phyloP scores from a whole-genome alignment of 148 eudicot species.

The Spergularia marina region DNA sequence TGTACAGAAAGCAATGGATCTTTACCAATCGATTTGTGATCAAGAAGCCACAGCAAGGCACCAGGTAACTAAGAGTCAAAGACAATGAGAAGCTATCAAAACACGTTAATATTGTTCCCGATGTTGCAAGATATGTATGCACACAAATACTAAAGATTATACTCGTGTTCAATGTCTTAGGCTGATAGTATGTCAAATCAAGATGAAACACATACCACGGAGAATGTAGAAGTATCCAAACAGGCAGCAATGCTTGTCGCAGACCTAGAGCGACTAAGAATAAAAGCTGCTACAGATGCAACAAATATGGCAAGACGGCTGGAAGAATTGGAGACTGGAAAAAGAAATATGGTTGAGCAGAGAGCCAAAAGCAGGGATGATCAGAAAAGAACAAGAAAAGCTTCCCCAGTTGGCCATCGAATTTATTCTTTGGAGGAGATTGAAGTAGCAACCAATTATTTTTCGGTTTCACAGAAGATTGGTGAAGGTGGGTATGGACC shows the following conservation, averaged over 20 bases:
- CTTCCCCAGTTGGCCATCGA: constrained; percentile 28
- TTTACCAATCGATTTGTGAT: constrained; percentile 43
- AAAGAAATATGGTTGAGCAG: constrained; percentile 41
- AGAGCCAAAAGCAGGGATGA: constrained; percentile 31
- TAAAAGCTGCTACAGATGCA: constrained; percentile 62
- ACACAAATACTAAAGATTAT: not conserved
- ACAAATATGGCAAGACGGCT: constrained; percentile 49
- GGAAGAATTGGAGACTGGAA: constrained; percentile 50
- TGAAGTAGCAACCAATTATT: constrained; percentile 58
- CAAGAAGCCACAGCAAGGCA: constrained; percentile 42
- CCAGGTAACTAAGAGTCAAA: constrained; percentile 33
- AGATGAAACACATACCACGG: constrained; percentile 35
- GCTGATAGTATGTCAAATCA: constrained; percentile 37
- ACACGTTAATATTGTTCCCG: not conserved
- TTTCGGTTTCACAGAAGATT: constrained; percentile 51
- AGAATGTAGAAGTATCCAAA: constrained; percentile 35
- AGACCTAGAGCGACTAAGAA: constrained; percentile 54
- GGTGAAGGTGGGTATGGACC: constrained; percentile 98
- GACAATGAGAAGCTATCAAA: not conserved
- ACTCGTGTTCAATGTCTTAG: constrained; percentile 5
- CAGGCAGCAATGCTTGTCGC: constrained; percentile 45
- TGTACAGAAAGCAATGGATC: constrained; percentile 49
- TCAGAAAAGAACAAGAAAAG: constrained; percentile 26
- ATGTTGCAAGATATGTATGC: not conserved
- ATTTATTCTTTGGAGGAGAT: constrained; percentile 62